Percentiles rank a stretch among this genome's conserved stretches.
Evolutionary conservation across 1,139 yeast species (phyloP).

Genomic region (Taiozyma sp.): DNA sequence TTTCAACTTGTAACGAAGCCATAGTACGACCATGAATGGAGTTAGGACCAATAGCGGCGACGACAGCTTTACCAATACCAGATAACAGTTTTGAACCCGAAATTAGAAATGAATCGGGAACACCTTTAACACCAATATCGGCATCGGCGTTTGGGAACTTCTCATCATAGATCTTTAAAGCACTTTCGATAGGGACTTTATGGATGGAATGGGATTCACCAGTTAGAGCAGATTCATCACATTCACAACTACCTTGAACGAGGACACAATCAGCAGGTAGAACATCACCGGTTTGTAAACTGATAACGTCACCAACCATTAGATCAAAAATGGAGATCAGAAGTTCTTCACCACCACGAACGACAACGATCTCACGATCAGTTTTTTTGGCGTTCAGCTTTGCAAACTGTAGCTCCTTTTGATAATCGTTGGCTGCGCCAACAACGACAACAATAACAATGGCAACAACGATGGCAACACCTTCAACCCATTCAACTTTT

Average conservation of each 20-base stretch:
- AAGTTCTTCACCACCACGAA: conserved; percentile 65
- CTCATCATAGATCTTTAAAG: conserved; percentile 31
- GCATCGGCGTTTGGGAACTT: conserved; percentile 30
- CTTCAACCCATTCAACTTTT: conserved; percentile 95
- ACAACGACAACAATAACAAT: conserved; percentile 86
- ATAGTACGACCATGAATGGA: conserved; percentile 91
- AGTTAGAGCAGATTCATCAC: conserved; percentile 89
- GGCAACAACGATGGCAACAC: conserved; percentile 94
- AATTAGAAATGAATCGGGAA: conserved; percentile 74
- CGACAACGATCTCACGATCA: conserved; percentile 72
- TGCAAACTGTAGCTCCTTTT: conserved; percentile 91
- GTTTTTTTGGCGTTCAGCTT: conserved; percentile 83
- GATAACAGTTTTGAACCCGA: conserved; percentile 87
- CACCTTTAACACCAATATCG: conserved; percentile 42
- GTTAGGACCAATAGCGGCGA: conserved; percentile 84
- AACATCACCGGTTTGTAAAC: conserved; percentile 89
- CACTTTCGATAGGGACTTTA: conserved; percentile 52
- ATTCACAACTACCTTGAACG: conserved; percentile 68
- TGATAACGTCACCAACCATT: conserved; percentile 79
- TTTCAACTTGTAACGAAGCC: conserved; percentile 67
- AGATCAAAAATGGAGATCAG: conserved; percentile 71
- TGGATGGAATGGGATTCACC: conserved; percentile 87
- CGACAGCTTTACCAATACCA: conserved; percentile 82
- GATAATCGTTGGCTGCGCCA: conserved; percentile 93
- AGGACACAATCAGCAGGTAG: conserved; percentile 85